These are phyloP conservation scores for Leavenworthia alabamica DNA, from an alignment of 345 rosid species.

Conservation along the genomic window DNA sequence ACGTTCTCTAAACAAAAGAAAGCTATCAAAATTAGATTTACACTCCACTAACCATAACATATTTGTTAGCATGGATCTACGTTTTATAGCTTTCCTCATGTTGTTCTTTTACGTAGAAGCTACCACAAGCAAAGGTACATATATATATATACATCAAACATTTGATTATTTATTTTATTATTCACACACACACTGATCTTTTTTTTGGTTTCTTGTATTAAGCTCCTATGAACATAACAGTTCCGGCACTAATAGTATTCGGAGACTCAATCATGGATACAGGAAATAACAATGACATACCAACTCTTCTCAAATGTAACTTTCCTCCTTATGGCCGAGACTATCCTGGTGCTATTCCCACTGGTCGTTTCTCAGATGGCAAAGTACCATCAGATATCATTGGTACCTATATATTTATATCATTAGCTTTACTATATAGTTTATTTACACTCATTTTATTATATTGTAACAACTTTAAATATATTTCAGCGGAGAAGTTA, in stretches of 20 bases:
- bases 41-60: not conserved
- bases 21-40: not conserved
- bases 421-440: not conserved
- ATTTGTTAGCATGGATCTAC: conserved; percentile 6
- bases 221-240: not conserved
- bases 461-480: not conserved
- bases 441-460: not conserved
- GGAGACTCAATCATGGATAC: conserved; percentile 34
- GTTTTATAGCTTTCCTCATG: not conserved
- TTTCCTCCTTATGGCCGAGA: conserved; percentile 21
- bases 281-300: conserved; percentile 22
- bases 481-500: conserved; percentile 9
- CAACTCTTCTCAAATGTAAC: conserved; percentile 9
- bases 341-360: conserved; percentile 13
- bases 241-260: conserved; percentile 26
- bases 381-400: conserved; percentile 25
- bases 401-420: not conserved
- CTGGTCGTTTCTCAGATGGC: conserved; percentile 28
- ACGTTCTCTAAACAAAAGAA: not conserved
- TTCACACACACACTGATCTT: not conserved
- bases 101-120: not conserved
- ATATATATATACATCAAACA: not conserved
- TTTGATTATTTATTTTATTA: not conserved
- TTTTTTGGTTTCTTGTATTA: not conserved
- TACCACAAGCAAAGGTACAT: conserved; percentile 5